Evolutionary conservation across 176 grass and related monocot genomes (phyloP).

Genomic region (Tillandsia fasciculata): DNA sequence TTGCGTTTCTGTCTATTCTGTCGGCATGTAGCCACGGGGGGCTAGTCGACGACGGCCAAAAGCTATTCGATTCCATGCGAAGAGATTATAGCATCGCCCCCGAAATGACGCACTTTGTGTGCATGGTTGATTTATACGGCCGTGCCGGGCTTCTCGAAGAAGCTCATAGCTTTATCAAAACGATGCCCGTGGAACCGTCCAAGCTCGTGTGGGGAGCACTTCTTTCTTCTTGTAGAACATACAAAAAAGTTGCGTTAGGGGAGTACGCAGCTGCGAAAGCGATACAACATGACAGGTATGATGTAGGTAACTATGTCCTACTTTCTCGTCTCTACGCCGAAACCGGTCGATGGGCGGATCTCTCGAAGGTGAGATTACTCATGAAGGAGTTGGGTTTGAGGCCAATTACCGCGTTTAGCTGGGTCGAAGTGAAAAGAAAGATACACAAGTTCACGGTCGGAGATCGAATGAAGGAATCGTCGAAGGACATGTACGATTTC

Average conservation of each 20-base stretch:
- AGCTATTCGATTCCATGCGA: conserved; percentile 10
- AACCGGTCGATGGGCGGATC: conserved; percentile 7
- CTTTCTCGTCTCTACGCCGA: conserved; percentile 16
- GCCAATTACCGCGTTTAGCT: conserved; percentile 13
- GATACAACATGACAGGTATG: neutral
- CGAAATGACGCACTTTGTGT: conserved; percentile 17
- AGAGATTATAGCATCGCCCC: conserved; percentile 7
- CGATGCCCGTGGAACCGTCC: conserved; percentile 5
- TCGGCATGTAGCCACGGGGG: conserved; percentile 20
- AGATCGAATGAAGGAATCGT: neutral
- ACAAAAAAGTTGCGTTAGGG: conserved; percentile 10
- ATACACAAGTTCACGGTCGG: conserved; percentile 15
- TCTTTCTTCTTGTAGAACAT: conserved; percentile 16
- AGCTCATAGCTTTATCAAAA: conserved; percentile 14
- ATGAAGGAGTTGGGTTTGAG: conserved; percentile 12
- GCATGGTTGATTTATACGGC: conserved; percentile 20
- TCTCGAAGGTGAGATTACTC: conserved; percentile 4
- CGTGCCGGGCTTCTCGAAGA: conserved; percentile 3
- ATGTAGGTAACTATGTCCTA: conserved; percentile 4
- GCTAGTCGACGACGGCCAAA: conserved; percentile 16
- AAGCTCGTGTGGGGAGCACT: conserved; percentile 14
- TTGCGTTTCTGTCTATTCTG: conserved; percentile 9
- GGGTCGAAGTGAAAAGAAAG: conserved; percentile 14
- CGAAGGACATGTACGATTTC: conserved; percentile 5
- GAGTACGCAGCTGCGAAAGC: conserved; percentile 15